Conservation (phyloP, 2,329 filamentous ascomycete species). For the Diplocarpon mali region DNA sequence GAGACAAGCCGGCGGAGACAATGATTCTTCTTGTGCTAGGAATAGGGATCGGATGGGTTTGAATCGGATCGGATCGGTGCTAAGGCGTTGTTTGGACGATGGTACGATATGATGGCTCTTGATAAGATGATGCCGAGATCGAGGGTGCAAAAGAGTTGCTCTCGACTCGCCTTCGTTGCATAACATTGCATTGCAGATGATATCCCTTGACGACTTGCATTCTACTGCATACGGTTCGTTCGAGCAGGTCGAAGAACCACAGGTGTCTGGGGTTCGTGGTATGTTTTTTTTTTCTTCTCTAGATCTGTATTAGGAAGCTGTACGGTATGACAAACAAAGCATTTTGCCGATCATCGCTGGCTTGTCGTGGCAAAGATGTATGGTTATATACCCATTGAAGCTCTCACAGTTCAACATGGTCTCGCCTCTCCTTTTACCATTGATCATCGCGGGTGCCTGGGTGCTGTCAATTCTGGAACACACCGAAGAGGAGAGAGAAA, state of each 20-base stretch:
- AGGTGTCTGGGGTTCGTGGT: constrained; percentile 5
- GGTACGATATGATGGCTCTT: constrained; percentile 1
- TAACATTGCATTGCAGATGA: constrained; percentile 13
- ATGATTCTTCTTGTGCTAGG: constrained; percentile 9
- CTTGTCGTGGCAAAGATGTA: neutral
- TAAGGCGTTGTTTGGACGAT: constrained; percentile 2
- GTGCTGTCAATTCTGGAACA: too few species aligned
- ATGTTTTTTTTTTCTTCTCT: constrained; percentile 13
- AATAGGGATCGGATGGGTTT: constrained; percentile 12
- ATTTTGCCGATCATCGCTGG: neutral
- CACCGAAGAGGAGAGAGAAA: too few species aligned
- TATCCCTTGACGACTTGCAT: constrained; percentile 15
- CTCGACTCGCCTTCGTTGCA: constrained; percentile 4
- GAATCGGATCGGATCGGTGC: neutral
- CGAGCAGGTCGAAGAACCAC: constrained; percentile 1
- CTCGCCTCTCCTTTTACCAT: too few species aligned
- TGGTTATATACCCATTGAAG: neutral
- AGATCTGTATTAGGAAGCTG: constrained; percentile 19
- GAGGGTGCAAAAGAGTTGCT: neutral
- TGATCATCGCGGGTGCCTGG: too few species aligned
- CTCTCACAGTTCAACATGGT: too few species aligned
- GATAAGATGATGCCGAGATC: constrained; percentile 6
- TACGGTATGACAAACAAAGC: constrained; percentile 9
- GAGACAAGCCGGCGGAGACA: constrained; percentile 37
- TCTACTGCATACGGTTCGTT: constrained; percentile 9